Base-by-base conservation (phyloP, 2,329 filamentous ascomycete genomes). In the Hypoxylon sp. region DNA sequence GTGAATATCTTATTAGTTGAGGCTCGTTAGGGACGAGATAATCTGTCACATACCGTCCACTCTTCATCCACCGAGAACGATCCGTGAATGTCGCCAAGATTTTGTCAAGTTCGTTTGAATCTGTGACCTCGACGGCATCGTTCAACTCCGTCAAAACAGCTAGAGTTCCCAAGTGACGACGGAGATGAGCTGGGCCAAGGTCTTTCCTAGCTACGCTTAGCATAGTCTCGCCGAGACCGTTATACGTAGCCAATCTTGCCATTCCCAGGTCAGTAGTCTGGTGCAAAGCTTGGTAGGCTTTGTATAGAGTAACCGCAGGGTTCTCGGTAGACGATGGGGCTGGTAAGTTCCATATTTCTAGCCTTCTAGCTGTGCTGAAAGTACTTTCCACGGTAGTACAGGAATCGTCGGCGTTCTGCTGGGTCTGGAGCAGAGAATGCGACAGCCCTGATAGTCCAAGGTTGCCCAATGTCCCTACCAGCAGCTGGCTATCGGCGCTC, bases 311-410 rank as follows among this genome's bases (percentile, higher is more conserved):
- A 2, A 88, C 87, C 1, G 88, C 81, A 52, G 88, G 85, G 24
- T 85, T 88, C 10, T 82, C 78, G 45, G 82, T 84, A 2, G 81
- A 77, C 6, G 81, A 78, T 0, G 92, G 90, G 0, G 88, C 87
- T 11, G 91, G 90, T 17, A 98, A 81, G 70, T 97, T 93, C 95
- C 95, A 99, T 68, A 94, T 89, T 65, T 95, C 92, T 13, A 98
- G 79, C 63, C 89, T 89, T 58, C 91, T 85, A 17, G 93, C 92
- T 4, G 91, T 91, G 49, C 86, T 84, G 62, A 96, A 89, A 49
- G 91, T 91, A 60, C 83, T 89, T 42, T 92, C 88, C 6, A 90
- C 78, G 0, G 85, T 85, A 6, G 81, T 76, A 2, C 83, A 79
- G 3, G 83, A 83, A 23, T 79, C 81, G 29, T 85, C 83, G 8